Conservation (phyloP, 768 basidiomycete genomes). For the Boletus fagicola region DNA sequence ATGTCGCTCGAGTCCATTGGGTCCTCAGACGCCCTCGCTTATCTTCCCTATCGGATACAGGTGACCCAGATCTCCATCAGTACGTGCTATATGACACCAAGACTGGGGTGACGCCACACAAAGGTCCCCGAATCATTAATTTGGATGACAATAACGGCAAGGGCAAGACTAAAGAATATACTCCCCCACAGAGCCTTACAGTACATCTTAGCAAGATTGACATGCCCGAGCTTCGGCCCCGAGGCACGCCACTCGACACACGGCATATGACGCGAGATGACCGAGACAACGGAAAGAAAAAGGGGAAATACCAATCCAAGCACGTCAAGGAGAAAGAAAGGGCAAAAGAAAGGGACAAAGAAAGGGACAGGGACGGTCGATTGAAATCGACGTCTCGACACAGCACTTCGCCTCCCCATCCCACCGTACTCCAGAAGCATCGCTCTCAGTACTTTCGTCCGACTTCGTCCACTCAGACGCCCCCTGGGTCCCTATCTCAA, state of each 20-base stretch:
- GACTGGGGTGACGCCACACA: constrained; percentile 32
- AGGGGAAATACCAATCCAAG: constrained; percentile 16
- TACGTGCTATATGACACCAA: constrained; percentile 71
- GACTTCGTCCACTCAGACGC: constrained; percentile 36
- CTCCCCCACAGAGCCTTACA: constrained; percentile 63
- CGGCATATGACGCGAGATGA: background rate
- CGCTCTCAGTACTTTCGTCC: constrained; percentile 21
- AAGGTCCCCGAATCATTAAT: constrained; percentile 66
- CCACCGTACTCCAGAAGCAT: constrained; percentile 9
- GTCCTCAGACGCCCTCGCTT: background rate
- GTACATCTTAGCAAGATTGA: constrained; percentile 84
- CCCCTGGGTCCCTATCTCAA: constrained; percentile 7
- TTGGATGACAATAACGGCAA: constrained; percentile 49
- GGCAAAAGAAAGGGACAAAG: constrained; percentile 38
- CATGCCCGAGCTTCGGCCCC: constrained; percentile 69
- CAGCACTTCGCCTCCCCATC: constrained; percentile 13
- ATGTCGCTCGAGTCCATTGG: constrained; percentile 8
- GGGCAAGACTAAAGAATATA: constrained; percentile 48
- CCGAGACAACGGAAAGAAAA: constrained; percentile 7
- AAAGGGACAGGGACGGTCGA: constrained; percentile 5
- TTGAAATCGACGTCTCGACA: background rate
- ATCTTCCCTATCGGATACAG: constrained; percentile 39
- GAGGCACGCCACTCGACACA: background rate
- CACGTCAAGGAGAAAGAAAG: constrained; percentile 35
- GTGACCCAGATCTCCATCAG: constrained; percentile 65